Conservation (phyloP, 2,329 filamentous ascomycete genomes). For the Neopestalotiopsis clavispora region DNA sequence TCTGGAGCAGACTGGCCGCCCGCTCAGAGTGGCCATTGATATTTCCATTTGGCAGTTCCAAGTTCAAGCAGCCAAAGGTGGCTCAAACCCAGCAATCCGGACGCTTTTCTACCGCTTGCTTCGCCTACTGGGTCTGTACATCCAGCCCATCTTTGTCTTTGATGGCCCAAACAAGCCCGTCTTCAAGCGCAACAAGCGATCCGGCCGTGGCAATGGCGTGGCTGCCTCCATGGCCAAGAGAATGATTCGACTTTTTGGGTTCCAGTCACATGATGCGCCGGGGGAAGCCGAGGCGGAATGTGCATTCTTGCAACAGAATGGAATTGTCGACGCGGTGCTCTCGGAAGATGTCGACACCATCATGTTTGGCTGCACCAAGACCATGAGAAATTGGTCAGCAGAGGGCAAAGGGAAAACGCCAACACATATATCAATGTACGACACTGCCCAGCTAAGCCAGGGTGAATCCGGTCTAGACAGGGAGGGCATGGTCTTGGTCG, state of each 20-base stretch:
- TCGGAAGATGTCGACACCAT: conserved; percentile 97
- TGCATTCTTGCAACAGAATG: conserved; percentile 79
- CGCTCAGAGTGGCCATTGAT: conserved; percentile 88
- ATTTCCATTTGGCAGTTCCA: conserved; percentile 98
- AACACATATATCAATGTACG: conserved; percentile 86
- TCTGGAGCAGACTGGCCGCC: conserved; percentile 71
- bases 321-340: conserved; percentile 89
- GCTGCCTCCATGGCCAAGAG: conserved; percentile 81
- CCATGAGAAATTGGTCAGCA: conserved; percentile 81
- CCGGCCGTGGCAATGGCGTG: conserved; percentile 67
- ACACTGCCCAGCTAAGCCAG: conserved; percentile 59
- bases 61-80: conserved; percentile 82
- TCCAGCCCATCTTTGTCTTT: conserved; percentile 89
- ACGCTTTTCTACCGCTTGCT: conserved; percentile 92
- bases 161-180: conserved; percentile 84
- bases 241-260: conserved; percentile 83
- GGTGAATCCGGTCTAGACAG: conserved; percentile 69
- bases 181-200: conserved; percentile 86
- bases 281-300: conserved; percentile 98
- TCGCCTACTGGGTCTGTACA: conserved; percentile 75
- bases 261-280: conserved; percentile 82
- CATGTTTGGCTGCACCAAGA: conserved; percentile 90
- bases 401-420: conserved; percentile 72
- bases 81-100: conserved; percentile 85
- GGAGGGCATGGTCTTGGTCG: conserved; percentile 91